Evolutionary conservation across 768 basidiomycete species (phyloP), one percentile per base, ranked within the genome.

Genomic region (Rickenella mellea): DNA sequence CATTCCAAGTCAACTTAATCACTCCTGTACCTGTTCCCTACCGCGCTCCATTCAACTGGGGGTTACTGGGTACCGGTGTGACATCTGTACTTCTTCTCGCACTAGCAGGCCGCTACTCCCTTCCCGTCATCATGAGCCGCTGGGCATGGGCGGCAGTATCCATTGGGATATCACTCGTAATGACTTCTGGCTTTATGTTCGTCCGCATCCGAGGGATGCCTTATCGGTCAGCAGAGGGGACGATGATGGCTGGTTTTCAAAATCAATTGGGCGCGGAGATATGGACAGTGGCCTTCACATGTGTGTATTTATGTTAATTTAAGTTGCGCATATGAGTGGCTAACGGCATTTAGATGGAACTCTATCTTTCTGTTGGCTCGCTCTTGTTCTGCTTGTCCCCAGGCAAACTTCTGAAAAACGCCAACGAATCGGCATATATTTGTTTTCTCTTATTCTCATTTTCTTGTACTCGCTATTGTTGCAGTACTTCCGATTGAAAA

Each of bases 141-240:
- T 89, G 85, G 85, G 63, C 73, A 2, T 91, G 88, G 87, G 85
- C 83, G 5, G 58, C 57, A n/a, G 70, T 69, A 29, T 73, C 80
- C 22, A 43, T 81, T 29, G 57, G 76, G 21, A 73, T 78, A 7
- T 81, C 88, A 15, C 62, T 83, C 24, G 64, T 89, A 52, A 94
- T 97, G 82, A 93, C 80, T 17, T 80, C 83, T 7, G 96, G 96
- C 6, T 85, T 79, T 68, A 99, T 99, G 96, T 99, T 94, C 65
- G 86, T 85, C 45, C 84, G 83, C 49, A 99, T 99, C 52, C 81
- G 94, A 48, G 72, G 71, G 25, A 71, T 72, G 36, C 92, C 90
- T 2, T 90, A 76, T 56, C 78, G 76, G 22, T 65, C 67, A 0
- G 70, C 75, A 42, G 79, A 81, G 19, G 66, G 73, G 38, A 92